These are phyloP conservation scores for Tetradesmus lagerheimii DNA, from an alignment of 139 green algal species.

Conservation along the genomic window DNA sequence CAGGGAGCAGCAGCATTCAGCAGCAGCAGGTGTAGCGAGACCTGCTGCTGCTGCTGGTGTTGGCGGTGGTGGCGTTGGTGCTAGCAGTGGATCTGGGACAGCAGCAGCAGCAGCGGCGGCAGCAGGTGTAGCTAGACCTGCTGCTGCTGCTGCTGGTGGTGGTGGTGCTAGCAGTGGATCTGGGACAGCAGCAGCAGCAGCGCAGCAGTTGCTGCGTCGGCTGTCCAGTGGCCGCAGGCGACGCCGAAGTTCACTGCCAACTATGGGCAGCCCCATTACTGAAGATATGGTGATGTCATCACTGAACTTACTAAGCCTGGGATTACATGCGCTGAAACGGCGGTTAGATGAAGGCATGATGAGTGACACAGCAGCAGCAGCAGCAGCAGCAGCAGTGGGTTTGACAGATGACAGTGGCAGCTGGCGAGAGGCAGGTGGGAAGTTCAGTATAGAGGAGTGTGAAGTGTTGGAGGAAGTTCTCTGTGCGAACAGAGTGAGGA, in stretches of 20 bases:
- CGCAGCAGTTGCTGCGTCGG: not conserved
- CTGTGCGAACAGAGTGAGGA: not conserved
- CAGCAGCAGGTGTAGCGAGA: not conserved
- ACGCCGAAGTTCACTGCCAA: not conserved
- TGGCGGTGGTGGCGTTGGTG: not conserved
- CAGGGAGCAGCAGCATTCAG: not conserved
- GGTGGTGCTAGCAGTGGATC: not conserved
- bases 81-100: not conserved
- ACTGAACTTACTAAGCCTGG: conserved; percentile 39
- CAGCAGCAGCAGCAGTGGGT: conserved; percentile 7
- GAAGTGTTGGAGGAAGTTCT: not conserved
- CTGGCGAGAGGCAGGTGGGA: not conserved
- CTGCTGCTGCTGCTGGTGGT: not conserved
- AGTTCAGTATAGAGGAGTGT: not conserved
- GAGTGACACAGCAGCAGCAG: not conserved
- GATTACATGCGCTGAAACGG: conserved; percentile 16
- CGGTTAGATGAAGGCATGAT: not conserved
- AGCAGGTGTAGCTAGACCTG: not conserved
- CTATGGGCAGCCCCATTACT: not conserved
- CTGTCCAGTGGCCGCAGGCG: conserved; percentile 11
- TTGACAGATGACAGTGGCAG: not conserved
- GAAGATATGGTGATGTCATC: conserved; percentile 37
- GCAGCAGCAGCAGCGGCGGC: not conserved
- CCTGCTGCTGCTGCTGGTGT: not conserved
- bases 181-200: not conserved